Percentiles rank a stretch among this genome's conserved stretches.
phyloP scores from a whole-genome alignment of 257 asterid genomes.

The Ligustrum vulgare region DNA sequence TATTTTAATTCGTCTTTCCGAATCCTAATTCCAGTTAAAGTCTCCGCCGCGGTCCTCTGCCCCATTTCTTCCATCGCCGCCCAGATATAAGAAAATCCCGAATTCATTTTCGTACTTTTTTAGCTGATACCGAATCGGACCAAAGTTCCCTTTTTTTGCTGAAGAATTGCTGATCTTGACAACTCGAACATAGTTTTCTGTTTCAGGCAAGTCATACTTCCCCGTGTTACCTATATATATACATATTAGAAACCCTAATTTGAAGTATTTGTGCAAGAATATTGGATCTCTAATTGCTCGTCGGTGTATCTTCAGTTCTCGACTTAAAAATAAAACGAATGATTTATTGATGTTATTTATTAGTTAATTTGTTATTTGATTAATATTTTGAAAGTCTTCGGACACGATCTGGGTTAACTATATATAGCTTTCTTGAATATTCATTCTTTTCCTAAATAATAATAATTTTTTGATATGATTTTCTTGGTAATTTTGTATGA shows the following conservation, averaged over 20 bases:
- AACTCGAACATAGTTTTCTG: constrained; percentile 17
- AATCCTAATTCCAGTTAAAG: constrained; percentile 1
- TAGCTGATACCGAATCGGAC: constrained; percentile 4
- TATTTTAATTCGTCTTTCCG: background rate
- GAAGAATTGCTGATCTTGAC: background rate
- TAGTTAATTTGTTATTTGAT: background rate
- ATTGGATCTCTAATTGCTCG: constrained; percentile 20
- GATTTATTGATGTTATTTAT: constrained; percentile 5
- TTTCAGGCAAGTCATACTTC: constrained; percentile 23
- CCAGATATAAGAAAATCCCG: constrained; percentile 9
- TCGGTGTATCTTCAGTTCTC: background rate
- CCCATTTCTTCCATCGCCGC: constrained; percentile 3
- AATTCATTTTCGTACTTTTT: background rate
- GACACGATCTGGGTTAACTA: background rate
- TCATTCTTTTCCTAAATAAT: background rate
- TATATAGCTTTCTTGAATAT: constrained; percentile 14
- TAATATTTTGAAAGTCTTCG: constrained; percentile 11
- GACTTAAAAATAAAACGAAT: background rate
- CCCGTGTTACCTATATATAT: constrained; percentile 3
- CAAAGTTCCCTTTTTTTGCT: background rate
- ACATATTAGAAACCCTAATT: constrained; percentile 1
- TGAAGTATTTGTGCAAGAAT: background rate
- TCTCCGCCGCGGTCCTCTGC: background rate
- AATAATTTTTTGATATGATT: background rate
- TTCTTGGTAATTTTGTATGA: background rate